Base-by-base conservation (phyloP, 163 green algal genomes). In the Picocystis sp. region DNA sequence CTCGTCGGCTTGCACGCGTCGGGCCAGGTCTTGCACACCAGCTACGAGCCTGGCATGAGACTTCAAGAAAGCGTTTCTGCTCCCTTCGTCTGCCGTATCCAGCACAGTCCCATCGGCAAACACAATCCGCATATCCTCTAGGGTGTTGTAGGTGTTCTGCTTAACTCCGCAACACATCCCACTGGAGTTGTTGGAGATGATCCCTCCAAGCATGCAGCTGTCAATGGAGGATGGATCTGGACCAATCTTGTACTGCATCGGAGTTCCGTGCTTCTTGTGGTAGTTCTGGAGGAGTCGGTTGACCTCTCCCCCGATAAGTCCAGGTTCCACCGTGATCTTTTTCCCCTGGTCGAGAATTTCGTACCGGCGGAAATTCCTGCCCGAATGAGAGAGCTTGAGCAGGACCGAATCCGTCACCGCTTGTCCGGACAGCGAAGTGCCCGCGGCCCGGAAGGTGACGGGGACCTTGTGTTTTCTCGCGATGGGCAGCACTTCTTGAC, bases 141-240 rank as follows among this genome's bases (percentile, higher is more conserved):
- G 58, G 84, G 65, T 3, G 78, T 90, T 67, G 25, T 50, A 51
- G 17, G 79, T 87, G 73, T 90, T 91, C 58, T 94, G 86, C 52
- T 60, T 78, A 25, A 97, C 86, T 45, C 87, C 87, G 65, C 87
- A 97, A 80, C 88, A 97, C 86, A 97, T 97, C 55, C 88, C 88
- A 15, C 73, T 88, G 41, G 78, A 89, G 81, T 97, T 97, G 83
- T 97, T 97, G 53, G 70, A 57, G 19, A 97, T 82, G 56, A 97
- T 92, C 47, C 88, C 88, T 29, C 88, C 88, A 15, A 97, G 81
- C 87, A 97, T 97, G 74, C 85, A 93, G 33, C 61, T 82, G 66
- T 95, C 86, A 55, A 97, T 94, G 56, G 80, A 93, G 19, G 79
- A 86, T 3, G 88, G 86, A 65, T 97, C 88, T 8, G 88, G 88